These are phyloP conservation scores for Sporisorium scitamineum DNA, from an alignment of 1,284 basidiomycete species.

Conservation along the genomic window DNA sequence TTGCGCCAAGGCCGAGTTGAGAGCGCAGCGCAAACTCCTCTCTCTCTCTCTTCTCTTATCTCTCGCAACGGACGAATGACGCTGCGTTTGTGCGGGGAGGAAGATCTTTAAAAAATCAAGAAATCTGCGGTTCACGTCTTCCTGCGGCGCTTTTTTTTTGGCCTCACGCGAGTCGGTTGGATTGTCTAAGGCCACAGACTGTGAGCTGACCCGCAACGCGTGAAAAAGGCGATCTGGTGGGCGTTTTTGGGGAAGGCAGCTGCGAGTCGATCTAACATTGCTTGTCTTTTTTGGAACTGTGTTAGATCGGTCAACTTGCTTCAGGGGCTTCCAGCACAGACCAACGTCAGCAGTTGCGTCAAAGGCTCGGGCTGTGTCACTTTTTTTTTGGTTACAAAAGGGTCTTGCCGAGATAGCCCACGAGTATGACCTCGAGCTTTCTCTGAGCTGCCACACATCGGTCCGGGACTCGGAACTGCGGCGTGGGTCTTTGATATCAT, in stretches of 20 bases:
- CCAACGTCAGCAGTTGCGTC: not conserved
- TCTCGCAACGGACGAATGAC: not conserved
- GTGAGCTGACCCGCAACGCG: slow-evolving; percentile 2
- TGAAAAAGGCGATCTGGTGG: not conserved
- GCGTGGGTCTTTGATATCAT: slow-evolving; percentile 6
- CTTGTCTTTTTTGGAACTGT: not conserved
- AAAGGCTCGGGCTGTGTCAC: not conserved
- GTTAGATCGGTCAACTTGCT: not conserved
- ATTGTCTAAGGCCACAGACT: not conserved
- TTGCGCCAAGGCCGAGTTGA: slow-evolving; percentile 4
- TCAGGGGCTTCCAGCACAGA: not conserved
- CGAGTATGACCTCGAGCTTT: not conserved
- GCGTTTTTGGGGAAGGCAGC: no score
- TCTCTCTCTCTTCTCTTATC: no score
- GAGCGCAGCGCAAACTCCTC: no score
- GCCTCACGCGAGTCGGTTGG: not conserved
- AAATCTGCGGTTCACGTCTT: no score
- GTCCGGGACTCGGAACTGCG: slow-evolving; percentile 31
- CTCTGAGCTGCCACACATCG: not conserved
- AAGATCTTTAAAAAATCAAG: not conserved
- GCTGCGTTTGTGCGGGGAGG: slow-evolving; percentile 9
- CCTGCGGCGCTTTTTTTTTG: no score
- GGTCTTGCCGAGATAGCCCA: slow-evolving; percentile 2
- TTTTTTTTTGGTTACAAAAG: not conserved
- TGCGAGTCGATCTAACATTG: not conserved